Conservation (phyloP, 1,139 yeast genomes). For the Tardiomyces digboiensis region DNA sequence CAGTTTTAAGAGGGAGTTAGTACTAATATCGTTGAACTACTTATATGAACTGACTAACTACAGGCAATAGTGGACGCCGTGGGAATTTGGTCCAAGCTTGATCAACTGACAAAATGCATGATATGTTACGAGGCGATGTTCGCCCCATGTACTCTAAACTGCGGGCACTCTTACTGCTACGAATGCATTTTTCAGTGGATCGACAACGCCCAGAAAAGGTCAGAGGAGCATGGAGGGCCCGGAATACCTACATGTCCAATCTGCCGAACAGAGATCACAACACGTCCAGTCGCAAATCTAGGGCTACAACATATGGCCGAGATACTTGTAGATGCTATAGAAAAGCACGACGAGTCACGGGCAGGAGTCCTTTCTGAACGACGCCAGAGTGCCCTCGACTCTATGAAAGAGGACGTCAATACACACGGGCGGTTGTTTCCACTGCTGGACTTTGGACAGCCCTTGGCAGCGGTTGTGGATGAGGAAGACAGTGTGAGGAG, state of each 20-base stretch:
- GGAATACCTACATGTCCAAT: slow-evolving; percentile 38
- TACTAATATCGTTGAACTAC: no score
- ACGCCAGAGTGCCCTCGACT: background rate
- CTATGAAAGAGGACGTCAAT: background rate
- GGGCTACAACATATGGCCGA: slow-evolving; percentile 26
- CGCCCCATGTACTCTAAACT: slow-evolving; percentile 25
- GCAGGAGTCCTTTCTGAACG: slow-evolving; percentile 13
- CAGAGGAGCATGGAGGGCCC: background rate
- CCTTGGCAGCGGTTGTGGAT: slow-evolving; percentile 44
- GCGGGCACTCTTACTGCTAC: slow-evolving; percentile 32
- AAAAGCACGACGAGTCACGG: slow-evolving; percentile 4
- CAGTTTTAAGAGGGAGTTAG: no score
- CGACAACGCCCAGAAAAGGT: slow-evolving; percentile 26
- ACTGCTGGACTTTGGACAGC: slow-evolving; percentile 34
- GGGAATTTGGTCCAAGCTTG: background rate
- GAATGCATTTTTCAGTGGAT: slow-evolving; percentile 45
- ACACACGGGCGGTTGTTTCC: slow-evolving; percentile 31
- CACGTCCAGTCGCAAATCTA: slow-evolving; percentile 38
- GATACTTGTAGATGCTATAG: slow-evolving; percentile 11
- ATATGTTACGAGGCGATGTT: slow-evolving; percentile 28
- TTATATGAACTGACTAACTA: no score
- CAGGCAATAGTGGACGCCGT: background rate
- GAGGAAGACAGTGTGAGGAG: slow-evolving; percentile 71
- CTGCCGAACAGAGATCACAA: slow-evolving; percentile 37
- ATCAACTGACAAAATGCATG: background rate